Percentiles rank a stretch among this genome's conserved stretches.
phyloP scores from a whole-genome alignment of 2,329 filamentous ascomycete species.

The Conoideocrella luteorostrata region DNA sequence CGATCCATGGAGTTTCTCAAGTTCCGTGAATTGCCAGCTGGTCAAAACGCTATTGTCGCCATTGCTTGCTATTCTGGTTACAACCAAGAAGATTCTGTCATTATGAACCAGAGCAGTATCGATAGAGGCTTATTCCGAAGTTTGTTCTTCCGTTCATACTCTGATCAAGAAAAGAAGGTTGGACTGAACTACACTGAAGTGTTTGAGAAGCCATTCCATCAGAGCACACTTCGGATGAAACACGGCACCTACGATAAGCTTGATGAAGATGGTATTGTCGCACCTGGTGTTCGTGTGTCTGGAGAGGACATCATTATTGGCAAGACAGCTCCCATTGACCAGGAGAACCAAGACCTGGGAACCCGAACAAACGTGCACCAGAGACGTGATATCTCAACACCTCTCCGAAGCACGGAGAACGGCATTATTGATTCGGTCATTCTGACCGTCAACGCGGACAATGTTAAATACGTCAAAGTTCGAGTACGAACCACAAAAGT shows the following conservation, averaged over 20 bases:
- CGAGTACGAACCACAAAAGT: constrained; percentile 96
- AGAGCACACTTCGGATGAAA: constrained; percentile 85
- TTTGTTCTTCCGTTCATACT: constrained; percentile 96
- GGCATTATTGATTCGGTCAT: constrained; percentile 94
- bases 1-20: constrained; percentile 98
- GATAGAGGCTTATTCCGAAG: constrained; percentile 95
- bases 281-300: constrained; percentile 87
- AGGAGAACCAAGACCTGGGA: constrained; percentile 88
- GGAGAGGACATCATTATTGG: constrained; percentile 99
- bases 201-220: constrained; percentile 90
- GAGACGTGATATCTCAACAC: constrained; percentile 93
- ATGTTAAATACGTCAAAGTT: constrained; percentile 93
- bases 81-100: constrained; percentile 99
- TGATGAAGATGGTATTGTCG: constrained; percentile 91
- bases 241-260: constrained; percentile 96
- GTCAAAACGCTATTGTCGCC: constrained; percentile 96
- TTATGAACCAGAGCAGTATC: constrained; percentile 99
- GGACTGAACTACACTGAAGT: constrained; percentile 88
- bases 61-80: constrained; percentile 97
- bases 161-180: constrained; percentile 92
- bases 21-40: constrained; percentile 93
- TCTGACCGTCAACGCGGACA: constrained; percentile 90
- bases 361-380: constrained; percentile 85
- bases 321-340: constrained; percentile 91
- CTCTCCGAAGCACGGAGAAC: constrained; percentile 88